A percentile compares a stretch with the other conserved stretches of the same genome.
phyloP scores from a whole-genome alignment of 169 alveolate species.

The Plasmodium gaboni region DNA sequence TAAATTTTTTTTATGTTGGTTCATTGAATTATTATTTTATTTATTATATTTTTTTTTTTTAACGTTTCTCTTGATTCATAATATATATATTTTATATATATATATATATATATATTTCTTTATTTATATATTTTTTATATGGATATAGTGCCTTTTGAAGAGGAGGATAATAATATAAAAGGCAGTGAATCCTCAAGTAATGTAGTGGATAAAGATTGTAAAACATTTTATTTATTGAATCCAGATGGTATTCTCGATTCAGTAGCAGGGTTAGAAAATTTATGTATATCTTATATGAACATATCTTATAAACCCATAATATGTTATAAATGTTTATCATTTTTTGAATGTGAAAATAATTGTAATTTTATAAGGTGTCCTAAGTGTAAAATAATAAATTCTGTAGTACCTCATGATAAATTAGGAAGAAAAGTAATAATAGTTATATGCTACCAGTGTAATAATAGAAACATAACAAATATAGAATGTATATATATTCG shows the following conservation, averaged over 20 bases:
- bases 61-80: too few relatives aligned
- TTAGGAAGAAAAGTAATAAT: slow-evolving; percentile 43
- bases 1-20: too few relatives aligned
- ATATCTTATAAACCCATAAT: slow-evolving; percentile 4
- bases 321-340: slow-evolving; percentile 29
- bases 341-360: slow-evolving; percentile 51
- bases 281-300: slow-evolving; percentile 2
- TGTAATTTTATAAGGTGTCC: slow-evolving; percentile 26
- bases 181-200: slow-evolving; percentile 10
- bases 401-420: slow-evolving; percentile 38
- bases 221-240: slow-evolving; percentile 39
- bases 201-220: slow-evolving; percentile 12
- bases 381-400: slow-evolving; percentile 39
- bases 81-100: too few relatives aligned
- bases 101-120: too few relatives aligned
- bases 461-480: slow-evolving; percentile 26
- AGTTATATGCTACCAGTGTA: slow-evolving; percentile 33
- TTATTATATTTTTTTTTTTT: too few relatives aligned
- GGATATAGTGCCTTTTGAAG: slow-evolving; percentile 12
- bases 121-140: slow-evolving; percentile 4
- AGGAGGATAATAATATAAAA: slow-evolving; percentile 2
- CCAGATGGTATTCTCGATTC: slow-evolving; percentile 68
- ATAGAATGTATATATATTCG: slow-evolving; percentile 26
- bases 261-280: slow-evolving; percentile 54
- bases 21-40: too few relatives aligned